These are phyloP conservation scores for Xylariaceae sp. DNA, from an alignment of 2,329 filamentous ascomycete genomes.

Conservation along the genomic window DNA sequence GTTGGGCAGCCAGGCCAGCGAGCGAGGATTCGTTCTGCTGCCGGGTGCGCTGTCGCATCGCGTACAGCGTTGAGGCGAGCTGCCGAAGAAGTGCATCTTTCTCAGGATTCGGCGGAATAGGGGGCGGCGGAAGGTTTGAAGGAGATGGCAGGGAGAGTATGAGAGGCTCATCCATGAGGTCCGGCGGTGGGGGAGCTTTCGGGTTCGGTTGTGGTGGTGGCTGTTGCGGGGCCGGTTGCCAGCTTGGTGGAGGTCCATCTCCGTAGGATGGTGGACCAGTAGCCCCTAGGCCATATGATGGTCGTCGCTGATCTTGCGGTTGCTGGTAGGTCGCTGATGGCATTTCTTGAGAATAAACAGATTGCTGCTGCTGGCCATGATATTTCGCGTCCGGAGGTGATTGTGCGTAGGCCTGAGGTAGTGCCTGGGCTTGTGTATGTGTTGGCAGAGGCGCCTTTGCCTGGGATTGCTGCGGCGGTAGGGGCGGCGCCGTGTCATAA, in stretches of 20 bases:
- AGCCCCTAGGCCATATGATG: slow-evolving; percentile 17
- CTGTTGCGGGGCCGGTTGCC: slow-evolving; percentile 36
- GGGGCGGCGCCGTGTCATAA: slow-evolving; percentile 43
- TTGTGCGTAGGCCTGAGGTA: slow-evolving; percentile 37
- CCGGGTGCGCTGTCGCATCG: slow-evolving; percentile 71
- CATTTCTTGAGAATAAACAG: slow-evolving; percentile 29
- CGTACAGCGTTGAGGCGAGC: slow-evolving; percentile 71
- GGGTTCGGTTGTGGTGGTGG: slow-evolving; percentile 38
- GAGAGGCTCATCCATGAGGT: slow-evolving; percentile 64
- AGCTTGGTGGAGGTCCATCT: slow-evolving; percentile 33
- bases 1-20: slow-evolving; percentile 78
- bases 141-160: slow-evolving; percentile 56
- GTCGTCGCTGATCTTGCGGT: slow-evolving; percentile 25
- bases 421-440: slow-evolving; percentile 30
- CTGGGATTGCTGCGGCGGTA: slow-evolving; percentile 40
- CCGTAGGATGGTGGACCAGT: slow-evolving; percentile 24
- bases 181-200: slow-evolving; percentile 54
- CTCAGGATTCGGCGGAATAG: slow-evolving; percentile 93
- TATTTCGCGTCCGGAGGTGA: slow-evolving; percentile 37
- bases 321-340: slow-evolving; percentile 31
- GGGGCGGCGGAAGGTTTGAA: slow-evolving; percentile 69
- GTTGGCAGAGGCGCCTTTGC: no score
- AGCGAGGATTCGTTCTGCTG: slow-evolving; percentile 77
- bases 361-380: slow-evolving; percentile 34
- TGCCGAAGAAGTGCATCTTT: slow-evolving; percentile 86